Percentiles rank a stretch among this genome's conserved stretches.
Conservation (phyloP, 306 rosid species). For the Neltuma alba region DNA sequence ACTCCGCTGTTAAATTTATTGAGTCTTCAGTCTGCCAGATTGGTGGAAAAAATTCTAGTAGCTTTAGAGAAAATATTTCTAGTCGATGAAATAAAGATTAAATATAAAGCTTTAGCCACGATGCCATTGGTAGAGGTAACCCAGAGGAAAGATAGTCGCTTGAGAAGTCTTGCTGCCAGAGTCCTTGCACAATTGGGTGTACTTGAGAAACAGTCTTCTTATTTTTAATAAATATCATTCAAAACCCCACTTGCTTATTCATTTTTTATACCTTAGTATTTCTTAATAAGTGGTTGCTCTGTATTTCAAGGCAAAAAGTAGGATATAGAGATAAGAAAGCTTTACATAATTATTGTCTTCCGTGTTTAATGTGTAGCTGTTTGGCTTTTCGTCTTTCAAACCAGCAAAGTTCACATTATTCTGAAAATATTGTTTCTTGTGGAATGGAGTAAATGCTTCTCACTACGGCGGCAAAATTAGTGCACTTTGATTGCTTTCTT, state of each 20-base stretch:
- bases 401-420: too few relatives aligned
- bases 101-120: slow-evolving; percentile 46
- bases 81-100: slow-evolving; percentile 45
- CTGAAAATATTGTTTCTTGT: too few relatives aligned
- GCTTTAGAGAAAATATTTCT: slow-evolving; percentile 58
- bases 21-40: slow-evolving; percentile 34
- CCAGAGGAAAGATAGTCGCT: slow-evolving; percentile 49
- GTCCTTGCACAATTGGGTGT: slow-evolving; percentile 60
- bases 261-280: not conserved
- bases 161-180: slow-evolving; percentile 66
- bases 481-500: too few relatives aligned
- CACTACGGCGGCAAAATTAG: too few relatives aligned
- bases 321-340: not conserved
- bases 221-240: slow-evolving; percentile 42
- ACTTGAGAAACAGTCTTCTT: slow-evolving; percentile 61
- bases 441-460: too few relatives aligned
- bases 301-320: not conserved
- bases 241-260: not conserved
- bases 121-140: slow-evolving; percentile 61
- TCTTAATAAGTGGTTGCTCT: slow-evolving; percentile 15
- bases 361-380: not conserved
- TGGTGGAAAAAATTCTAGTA: slow-evolving; percentile 55
- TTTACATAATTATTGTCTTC: too few relatives aligned
- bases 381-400: not conserved
- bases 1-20: slow-evolving; percentile 44